Base-by-base conservation (phyloP, 768 basidiomycete genomes). In the Russula emetica region DNA sequence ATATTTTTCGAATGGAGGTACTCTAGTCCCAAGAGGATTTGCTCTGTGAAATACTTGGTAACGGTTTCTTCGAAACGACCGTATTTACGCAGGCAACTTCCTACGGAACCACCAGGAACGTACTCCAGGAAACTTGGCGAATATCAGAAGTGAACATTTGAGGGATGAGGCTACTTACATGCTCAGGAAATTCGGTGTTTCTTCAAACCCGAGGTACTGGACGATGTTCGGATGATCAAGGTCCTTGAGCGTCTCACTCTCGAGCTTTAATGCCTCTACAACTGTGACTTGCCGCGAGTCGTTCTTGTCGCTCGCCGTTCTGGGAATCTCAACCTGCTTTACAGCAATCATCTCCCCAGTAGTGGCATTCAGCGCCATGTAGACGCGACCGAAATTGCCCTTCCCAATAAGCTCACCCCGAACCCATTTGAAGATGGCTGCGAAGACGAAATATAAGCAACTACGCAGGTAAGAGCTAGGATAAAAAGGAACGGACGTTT, bases 311-410 rank as follows among this genome's bases (percentile, higher is more conserved):
- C 90, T 93, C 20, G 86, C 85, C 9, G 94, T 95, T 56, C 85
- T 85, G 1, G 97, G 96, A 62, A 95, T 83, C 74, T 98, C 97
- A 53, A 99, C 97, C 76, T 98, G 97, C 76, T 99, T 99, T 67
- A 99, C 97, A 20, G 97, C 97, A 70, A 98, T 94, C 92, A 98
- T 96, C 76, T 98, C 95, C 62, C 94, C 94, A 0, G 94, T 96
- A 3, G 92, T 94, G 36, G 92, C 93, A 73, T 98, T 98, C 63
- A 98, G 79, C 20, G 93, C 97, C 60, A 98, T 84, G 71, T 98
- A 99, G 32, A 99, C 97, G 49, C 91, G 85, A 14, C 97, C 97
- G 71, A 95, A 99, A 14, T 94, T 95, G 28, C 97, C 97, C 72
- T 92, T 93, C 36, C 97, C 97, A 66, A 99, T 98, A 42, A 98